Evolutionary conservation across 1,284 basidiomycete genomes (phyloP).

Genomic region (Trametes pubescens): DNA sequence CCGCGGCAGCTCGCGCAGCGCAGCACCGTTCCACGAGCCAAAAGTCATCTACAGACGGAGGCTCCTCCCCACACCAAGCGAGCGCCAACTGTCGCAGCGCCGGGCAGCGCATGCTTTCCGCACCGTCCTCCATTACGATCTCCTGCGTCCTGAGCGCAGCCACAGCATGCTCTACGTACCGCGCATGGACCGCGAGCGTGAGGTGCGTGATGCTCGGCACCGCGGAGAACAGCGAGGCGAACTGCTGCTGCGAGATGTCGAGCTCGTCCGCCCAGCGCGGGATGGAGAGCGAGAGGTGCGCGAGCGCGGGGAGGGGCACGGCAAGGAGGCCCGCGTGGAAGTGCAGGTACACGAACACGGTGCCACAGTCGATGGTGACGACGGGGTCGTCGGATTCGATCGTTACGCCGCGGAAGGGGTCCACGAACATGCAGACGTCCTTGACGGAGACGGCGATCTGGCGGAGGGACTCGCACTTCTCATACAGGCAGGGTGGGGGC

Average conservation of each 20-base stretch:
- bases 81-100: conserved; percentile 9
- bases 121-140: background rate
- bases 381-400: conserved; percentile 11
- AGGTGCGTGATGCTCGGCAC: conserved; percentile 13
- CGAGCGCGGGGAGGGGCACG: conserved; percentile 19
- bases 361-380: background rate
- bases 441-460: conserved; percentile 8
- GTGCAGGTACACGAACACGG: background rate
- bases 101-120: conserved; percentile 5
- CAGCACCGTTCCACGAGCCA: conserved; percentile 7
- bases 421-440: conserved; percentile 9
- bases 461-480: conserved; percentile 13
- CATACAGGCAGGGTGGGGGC: conserved; percentile 9
- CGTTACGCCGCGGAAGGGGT: background rate
- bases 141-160: conserved; percentile 9
- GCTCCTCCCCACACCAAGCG: conserved; percentile 10
- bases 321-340: conserved; percentile 24
- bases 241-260: background rate
- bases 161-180: background rate
- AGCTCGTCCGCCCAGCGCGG: background rate
- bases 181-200: background rate
- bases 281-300: conserved; percentile 7
- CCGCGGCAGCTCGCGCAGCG: background rate
- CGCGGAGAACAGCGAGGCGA: conserved; percentile 12
- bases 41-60: conserved; percentile 11